Evolutionary conservation across 805 yeast species (phyloP), one percentile per base, ranked within the genome.

Genomic region (Saccharomycopsis olivae): DNA sequence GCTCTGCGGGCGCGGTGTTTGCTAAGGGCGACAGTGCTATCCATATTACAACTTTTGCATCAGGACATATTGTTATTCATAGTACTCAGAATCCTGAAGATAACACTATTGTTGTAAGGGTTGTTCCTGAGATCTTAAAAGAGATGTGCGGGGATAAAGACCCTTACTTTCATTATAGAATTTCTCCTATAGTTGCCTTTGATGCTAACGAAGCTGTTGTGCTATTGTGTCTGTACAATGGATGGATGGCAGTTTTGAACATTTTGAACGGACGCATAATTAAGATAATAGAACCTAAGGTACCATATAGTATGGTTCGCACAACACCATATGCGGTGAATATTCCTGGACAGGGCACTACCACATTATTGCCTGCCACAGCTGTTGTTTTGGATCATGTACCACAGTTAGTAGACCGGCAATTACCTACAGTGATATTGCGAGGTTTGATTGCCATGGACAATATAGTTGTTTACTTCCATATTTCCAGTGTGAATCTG

Each of bases 171-270:
- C 24, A 19, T 3, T 24, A 15, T 27, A 15, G 23, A 5, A 16
- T 40, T 13, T 5, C 11, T 8, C 49, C 49, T 14, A 40, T 46
- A 14, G 15, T 23, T n/a, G 34, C 21, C 17, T 30, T 46, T 29
- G 49, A 46, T 30, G 30, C 32, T 17, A 46, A 43, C 24, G 39
- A 23, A 9, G 32, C 33, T 6, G 28, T 43, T n/a, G 11, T 40
- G 16, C 11, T 46, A 13, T 16, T 40, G 5, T 32, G 35, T 13
- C 38, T 43, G 13, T 43, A 40, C 29, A 40, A 46, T 33, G 49
- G 49, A 5, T 43, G 47, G 47, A 19, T 46, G 18, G 45, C 47
- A 5, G 23, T 46, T 16, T 33, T 43, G 4, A 46, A 43, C 29
- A 20, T 43, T n/a, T 31, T 46, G 21, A 46, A 44, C 33, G 49